Percentiles rank a stretch among this genome's conserved stretches.
phyloP scores from a whole-genome alignment of 2,329 filamentous ascomycete genomes.

The Aspergillus ibericus region DNA sequence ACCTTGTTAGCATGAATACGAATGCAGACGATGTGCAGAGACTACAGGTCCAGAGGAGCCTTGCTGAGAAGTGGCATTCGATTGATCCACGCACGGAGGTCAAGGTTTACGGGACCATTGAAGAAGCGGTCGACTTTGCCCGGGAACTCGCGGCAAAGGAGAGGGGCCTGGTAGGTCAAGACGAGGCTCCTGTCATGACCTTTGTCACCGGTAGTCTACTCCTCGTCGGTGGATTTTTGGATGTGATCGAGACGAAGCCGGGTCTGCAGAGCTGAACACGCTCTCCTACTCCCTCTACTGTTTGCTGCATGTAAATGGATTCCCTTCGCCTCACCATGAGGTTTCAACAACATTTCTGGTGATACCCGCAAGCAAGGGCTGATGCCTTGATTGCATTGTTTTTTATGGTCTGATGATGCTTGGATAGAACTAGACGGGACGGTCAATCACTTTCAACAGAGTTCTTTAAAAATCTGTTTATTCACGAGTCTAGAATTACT shows the following conservation, averaged over 20 bases:
- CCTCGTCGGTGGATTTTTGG: slow-evolving; percentile 75
- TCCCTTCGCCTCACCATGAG: background rate
- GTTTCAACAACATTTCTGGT: slow-evolving; percentile 23
- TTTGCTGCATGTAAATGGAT: background rate
- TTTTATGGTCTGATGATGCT: background rate
- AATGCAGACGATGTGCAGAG: slow-evolving; percentile 59
- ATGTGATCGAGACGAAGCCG: slow-evolving; percentile 62
- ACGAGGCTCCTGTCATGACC: slow-evolving; percentile 55
- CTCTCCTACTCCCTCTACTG: background rate
- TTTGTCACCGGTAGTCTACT: slow-evolving; percentile 83
- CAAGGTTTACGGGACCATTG: slow-evolving; percentile 64
- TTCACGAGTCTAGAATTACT: background rate
- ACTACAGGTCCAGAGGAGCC: slow-evolving; percentile 65
- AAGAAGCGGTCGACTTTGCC: slow-evolving; percentile 65
- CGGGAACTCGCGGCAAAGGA: slow-evolving; percentile 46
- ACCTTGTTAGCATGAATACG: slow-evolving; percentile 63
- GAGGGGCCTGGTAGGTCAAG: slow-evolving; percentile 26
- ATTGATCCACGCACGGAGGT: slow-evolving; percentile 56
- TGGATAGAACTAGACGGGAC: background rate
- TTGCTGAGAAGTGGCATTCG: slow-evolving; percentile 62
- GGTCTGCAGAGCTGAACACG: slow-evolving; percentile 14
- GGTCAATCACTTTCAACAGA: slow-evolving; percentile 3
- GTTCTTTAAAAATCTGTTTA: background rate
- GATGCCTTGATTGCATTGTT: slow-evolving; percentile 16
- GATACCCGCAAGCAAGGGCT: slow-evolving; percentile 13